Evolutionary conservation across 2,329 filamentous ascomycete genomes (phyloP).

Genomic region (Fonsecaea pugnacius): DNA sequence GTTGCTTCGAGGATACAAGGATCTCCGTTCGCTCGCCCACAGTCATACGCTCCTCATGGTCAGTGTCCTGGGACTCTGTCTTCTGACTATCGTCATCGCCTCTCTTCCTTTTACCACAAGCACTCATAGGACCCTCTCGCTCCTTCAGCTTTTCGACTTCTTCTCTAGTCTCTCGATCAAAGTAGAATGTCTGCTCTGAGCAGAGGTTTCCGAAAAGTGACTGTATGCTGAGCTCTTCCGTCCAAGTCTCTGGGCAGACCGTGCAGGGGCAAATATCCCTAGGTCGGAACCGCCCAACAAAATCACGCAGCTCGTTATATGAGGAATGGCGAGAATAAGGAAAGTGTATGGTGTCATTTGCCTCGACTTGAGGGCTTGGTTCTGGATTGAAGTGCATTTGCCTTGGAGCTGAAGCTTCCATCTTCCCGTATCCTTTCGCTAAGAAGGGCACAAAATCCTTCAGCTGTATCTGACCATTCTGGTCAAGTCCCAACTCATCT

Average conservation of each 20-base stretch:
- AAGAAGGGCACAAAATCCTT: constrained; percentile 40
- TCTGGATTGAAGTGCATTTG: not conserved
- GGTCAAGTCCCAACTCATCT: constrained; percentile 45
- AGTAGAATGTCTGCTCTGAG: constrained; percentile 62
- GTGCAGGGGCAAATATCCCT: constrained; percentile 84
- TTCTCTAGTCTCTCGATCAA: constrained; percentile 66
- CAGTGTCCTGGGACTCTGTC: constrained; percentile 20
- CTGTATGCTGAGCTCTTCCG: constrained; percentile 64
- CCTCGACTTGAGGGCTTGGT: not conserved
- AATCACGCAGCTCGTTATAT: constrained; percentile 73
- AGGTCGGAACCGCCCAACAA: constrained; percentile 71
- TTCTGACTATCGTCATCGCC: constrained; percentile 22
- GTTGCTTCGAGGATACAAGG: not conserved
- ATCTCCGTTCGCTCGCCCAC: constrained; percentile 12
- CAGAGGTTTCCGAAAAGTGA: constrained; percentile 74
- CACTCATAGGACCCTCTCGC: constrained; percentile 31
- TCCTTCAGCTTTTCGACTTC: constrained; percentile 32
- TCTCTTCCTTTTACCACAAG: constrained; percentile 36
- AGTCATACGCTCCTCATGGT: constrained; percentile 18
- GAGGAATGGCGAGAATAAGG: constrained; percentile 91
- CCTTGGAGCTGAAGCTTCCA: not conserved
- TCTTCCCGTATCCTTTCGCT: constrained; percentile 10
- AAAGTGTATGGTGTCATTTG: constrained; percentile 56
- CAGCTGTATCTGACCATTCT: constrained; percentile 46
- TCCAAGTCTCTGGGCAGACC: constrained; percentile 67